Conservation (phyloP, 169 alveolate genomes). For the Cyclospora cayetanensis region DNA sequence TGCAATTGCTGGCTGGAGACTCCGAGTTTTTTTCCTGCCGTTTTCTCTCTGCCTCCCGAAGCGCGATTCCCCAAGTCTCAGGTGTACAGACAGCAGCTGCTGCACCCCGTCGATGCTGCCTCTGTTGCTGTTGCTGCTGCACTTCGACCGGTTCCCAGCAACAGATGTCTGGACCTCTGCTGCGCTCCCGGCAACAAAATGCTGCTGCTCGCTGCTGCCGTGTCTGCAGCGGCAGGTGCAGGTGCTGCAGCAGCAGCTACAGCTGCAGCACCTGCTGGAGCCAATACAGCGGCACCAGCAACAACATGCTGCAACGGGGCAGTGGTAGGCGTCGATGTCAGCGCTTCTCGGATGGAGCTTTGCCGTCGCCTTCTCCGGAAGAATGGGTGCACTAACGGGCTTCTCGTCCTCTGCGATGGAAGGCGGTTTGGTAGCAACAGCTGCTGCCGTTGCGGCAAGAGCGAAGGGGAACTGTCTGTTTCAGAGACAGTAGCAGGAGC, state of each 20-base stretch:
- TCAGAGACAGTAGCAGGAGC: neutral
- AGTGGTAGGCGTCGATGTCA: slow-evolving; percentile 66
- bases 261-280: neutral
- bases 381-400: slow-evolving; percentile 33
- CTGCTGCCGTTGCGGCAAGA: neutral
- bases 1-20: slow-evolving; percentile 14
- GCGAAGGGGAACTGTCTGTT: neutral
- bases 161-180: slow-evolving; percentile 53
- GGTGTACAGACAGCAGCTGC: slow-evolving; percentile 39
- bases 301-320: slow-evolving; percentile 32
- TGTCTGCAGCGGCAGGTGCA: neutral
- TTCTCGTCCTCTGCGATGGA: slow-evolving; percentile 61
- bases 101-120: slow-evolving; percentile 67
- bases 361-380: slow-evolving; percentile 61
- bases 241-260: neutral
- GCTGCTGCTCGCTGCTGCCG: slow-evolving; percentile 42
- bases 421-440: slow-evolving; percentile 14
- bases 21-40: neutral
- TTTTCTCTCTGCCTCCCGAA: slow-evolving; percentile 47
- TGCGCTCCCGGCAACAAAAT: slow-evolving; percentile 70
- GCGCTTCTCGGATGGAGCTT: slow-evolving; percentile 10
- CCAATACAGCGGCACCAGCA: slow-evolving; percentile 11
- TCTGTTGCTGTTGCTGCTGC: slow-evolving; percentile 64
- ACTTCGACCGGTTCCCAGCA: slow-evolving; percentile 42
- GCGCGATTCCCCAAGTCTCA: neutral